Conservation (phyloP, 1,284 basidiomycete genomes). For the Tranzscheliella williamsii region DNA sequence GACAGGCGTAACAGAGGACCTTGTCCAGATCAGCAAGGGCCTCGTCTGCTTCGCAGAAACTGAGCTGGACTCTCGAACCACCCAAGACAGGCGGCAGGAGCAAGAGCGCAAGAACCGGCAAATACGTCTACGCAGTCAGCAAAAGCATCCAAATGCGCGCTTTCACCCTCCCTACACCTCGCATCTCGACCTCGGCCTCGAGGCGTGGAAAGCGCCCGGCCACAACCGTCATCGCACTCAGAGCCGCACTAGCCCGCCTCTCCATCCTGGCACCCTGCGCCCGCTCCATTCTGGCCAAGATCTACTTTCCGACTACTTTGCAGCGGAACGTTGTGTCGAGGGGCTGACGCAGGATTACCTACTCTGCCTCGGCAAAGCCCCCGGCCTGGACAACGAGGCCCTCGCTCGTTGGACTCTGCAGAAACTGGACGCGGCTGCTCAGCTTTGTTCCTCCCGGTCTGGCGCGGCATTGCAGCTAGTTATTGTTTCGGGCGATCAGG, state of each 20-base stretch:
- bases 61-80: no score
- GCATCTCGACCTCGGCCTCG: slow-evolving; percentile 8
- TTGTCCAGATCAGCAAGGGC: background rate
- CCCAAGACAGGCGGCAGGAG: no score
- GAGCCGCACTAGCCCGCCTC: no score
- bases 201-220: slow-evolving; percentile 12
- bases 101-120: slow-evolving; percentile 14
- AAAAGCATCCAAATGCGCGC: slow-evolving; percentile 8
- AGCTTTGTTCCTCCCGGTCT: background rate
- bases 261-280: slow-evolving; percentile 11
- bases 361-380: slow-evolving; percentile 16
- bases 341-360: slow-evolving; percentile 16
- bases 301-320: slow-evolving; percentile 15
- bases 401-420: slow-evolving; percentile 2
- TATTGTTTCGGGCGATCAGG: slow-evolving; percentile 10
- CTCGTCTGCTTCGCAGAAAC: background rate
- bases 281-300: slow-evolving; percentile 7
- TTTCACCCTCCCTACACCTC: slow-evolving; percentile 20
- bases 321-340: slow-evolving; percentile 9
- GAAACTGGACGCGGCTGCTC: background rate
- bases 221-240: background rate
- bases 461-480: slow-evolving; percentile 4
- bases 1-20: no score
- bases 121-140: slow-evolving; percentile 2
- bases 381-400: slow-evolving; percentile 8